These are phyloP conservation scores for Candida suzukii DNA, from an alignment of 805 yeast genomes.

Conservation along the genomic window DNA sequence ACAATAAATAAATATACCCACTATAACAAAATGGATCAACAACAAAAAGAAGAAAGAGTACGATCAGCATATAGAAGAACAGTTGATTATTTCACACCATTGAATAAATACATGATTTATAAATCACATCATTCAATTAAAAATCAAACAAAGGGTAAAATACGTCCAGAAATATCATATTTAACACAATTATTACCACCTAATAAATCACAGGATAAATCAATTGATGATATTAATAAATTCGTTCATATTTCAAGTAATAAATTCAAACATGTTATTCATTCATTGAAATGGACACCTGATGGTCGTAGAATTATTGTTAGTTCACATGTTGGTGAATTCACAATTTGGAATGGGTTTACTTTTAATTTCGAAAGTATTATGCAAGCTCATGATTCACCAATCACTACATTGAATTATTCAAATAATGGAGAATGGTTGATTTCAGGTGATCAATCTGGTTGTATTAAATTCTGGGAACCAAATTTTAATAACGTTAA, in stretches of 20 bases:
- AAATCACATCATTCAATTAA: constrained; percentile 35
- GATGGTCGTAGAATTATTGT: constrained; percentile 88
- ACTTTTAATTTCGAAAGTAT: constrained; percentile 93
- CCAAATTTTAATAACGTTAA: constrained; percentile 96
- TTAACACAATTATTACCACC: constrained; percentile 63
- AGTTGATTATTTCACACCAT: constrained; percentile 69
- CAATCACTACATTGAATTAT: constrained; percentile 72
- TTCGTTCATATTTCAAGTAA: constrained; percentile 88
- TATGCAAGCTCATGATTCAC: constrained; percentile 97
- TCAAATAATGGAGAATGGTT: constrained; percentile 94
- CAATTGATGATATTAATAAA: constrained; percentile 64
- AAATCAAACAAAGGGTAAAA: constrained; percentile 35
- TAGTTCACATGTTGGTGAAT: constrained; percentile 90
- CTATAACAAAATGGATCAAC: constrained; percentile 4
- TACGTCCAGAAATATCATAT: constrained; percentile 66
- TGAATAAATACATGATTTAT: constrained; percentile 55
- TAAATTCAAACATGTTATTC: constrained; percentile 86
- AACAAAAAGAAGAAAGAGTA: constrained; percentile 5
- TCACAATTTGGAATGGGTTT: constrained; percentile 94
- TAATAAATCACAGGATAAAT: constrained; percentile 35
- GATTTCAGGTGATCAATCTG: constrained; percentile 89
- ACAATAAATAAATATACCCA: constrained; percentile 3
- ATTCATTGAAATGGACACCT: constrained; percentile 93
- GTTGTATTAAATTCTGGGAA: constrained; percentile 92
- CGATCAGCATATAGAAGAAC: constrained; percentile 47